A percentile compares a stretch with the other conserved stretches of the same genome.
phyloP scores from a whole-genome alignment of 768 basidiomycete genomes.

The Hypholoma sublateritium region DNA sequence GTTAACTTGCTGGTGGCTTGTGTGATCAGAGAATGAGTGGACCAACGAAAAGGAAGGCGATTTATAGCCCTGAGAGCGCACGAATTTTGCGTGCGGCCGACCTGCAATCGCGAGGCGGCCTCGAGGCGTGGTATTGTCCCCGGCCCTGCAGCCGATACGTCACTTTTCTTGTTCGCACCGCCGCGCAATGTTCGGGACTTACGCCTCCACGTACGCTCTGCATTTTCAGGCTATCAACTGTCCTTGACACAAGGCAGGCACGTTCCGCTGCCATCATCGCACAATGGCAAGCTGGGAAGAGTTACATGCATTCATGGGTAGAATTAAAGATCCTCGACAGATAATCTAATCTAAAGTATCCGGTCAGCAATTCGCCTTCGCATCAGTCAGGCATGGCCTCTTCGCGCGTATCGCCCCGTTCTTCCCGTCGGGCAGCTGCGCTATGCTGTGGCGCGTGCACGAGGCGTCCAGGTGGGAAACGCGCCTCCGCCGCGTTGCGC shows the following conservation, averaged over 20 bases:
- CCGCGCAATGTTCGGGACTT: not conserved
- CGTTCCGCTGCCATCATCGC: too few species aligned
- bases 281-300: too few species aligned
- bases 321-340: too few species aligned
- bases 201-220: not conserved
- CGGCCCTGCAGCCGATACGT: constrained; percentile 5
- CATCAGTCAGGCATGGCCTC: not conserved
- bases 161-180: not conserved
- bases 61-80: constrained; percentile 7
- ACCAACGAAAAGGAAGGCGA: not conserved
- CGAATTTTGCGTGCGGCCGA: not conserved
- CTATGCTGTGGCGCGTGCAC: not conserved
- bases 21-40: not conserved
- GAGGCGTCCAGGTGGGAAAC: not conserved
- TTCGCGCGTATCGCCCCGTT: not conserved
- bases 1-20: not conserved
- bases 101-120: constrained; percentile 5
- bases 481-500: not conserved
- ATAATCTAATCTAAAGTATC: too few species aligned
- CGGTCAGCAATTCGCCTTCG: not conserved
- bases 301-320: too few species aligned
- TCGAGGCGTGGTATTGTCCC: constrained; percentile 8
- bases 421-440: not conserved
- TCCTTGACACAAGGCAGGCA: not conserved
- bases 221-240: not conserved